These are phyloP conservation scores for Paecilomyces sp. DNA, from an alignment of 2,329 filamentous ascomycete genomes.

Conservation along the genomic window DNA sequence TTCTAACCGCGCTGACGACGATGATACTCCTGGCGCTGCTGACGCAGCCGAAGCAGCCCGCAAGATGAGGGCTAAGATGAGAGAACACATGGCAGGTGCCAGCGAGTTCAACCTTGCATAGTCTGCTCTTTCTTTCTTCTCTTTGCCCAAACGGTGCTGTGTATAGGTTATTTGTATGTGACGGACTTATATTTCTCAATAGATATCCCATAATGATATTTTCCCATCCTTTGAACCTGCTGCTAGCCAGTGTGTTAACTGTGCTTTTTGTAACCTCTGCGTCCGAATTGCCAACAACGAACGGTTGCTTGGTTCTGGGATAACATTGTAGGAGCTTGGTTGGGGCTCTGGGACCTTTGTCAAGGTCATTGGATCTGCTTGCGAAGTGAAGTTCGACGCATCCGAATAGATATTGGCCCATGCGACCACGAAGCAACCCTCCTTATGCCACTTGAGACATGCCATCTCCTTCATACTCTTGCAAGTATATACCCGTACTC, in stretches of 20 bases:
- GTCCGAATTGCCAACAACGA: slow-evolving; percentile 51
- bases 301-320: not conserved
- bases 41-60: slow-evolving; percentile 41
- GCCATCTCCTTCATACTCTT: slow-evolving; percentile 81
- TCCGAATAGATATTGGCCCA: slow-evolving; percentile 49
- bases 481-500: slow-evolving; percentile 70
- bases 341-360: not conserved
- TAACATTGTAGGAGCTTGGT: not conserved
- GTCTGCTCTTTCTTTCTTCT: slow-evolving; percentile 12
- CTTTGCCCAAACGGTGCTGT: slow-evolving; percentile 15
- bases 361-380: not conserved
- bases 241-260: slow-evolving; percentile 76
- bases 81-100: slow-evolving; percentile 44
- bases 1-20: slow-evolving; percentile 12
- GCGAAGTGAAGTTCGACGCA: slow-evolving; percentile 16
- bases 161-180: not conserved
- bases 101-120: slow-evolving; percentile 54
- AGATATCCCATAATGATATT: slow-evolving; percentile 92
- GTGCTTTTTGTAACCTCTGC: slow-evolving; percentile 57
- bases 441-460: slow-evolving; percentile 88
- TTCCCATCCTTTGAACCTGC: slow-evolving; percentile 92
- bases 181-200: slow-evolving; percentile 39
- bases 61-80: slow-evolving; percentile 49
- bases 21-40: slow-evolving; percentile 19
- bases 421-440: slow-evolving; percentile 73